These are phyloP conservation scores for Fistulina hepatica DNA, from an alignment of 1,284 basidiomycete species.

Conservation along the genomic window DNA sequence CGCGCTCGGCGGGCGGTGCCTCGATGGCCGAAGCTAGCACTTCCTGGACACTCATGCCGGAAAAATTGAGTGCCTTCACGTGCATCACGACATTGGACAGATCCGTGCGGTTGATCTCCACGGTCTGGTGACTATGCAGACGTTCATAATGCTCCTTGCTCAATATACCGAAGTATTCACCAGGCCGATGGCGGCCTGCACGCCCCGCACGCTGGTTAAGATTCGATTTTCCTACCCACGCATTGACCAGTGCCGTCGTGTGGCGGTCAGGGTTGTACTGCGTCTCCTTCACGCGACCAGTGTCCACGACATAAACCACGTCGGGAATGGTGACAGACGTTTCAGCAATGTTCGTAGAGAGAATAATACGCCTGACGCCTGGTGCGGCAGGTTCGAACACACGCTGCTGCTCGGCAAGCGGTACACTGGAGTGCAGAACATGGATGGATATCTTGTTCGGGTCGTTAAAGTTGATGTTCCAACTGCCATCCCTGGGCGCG, in stretches of 20 bases:
- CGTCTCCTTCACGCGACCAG: conserved; percentile 84
- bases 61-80: conserved; percentile 92
- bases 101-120: conserved; percentile 95
- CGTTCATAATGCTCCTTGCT: conserved; percentile 52
- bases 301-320: conserved; percentile 91
- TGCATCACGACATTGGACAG: conserved; percentile 92
- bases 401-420: conserved; percentile 81
- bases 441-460: conserved; percentile 64
- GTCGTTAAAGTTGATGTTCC: conserved; percentile 56
- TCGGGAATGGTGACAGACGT: conserved; percentile 95
- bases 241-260: conserved; percentile 78
- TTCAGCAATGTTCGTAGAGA: conserved; percentile 95
- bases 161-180: conserved; percentile 87
- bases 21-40: conserved; percentile 84
- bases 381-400: conserved; percentile 76
- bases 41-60: conserved; percentile 79
- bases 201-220: conserved; percentile 90
- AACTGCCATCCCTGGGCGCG: conserved; percentile 36
- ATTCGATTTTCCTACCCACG: conserved; percentile 92
- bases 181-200: conserved; percentile 85
- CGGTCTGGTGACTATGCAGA: conserved; percentile 77
- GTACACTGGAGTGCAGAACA: conserved; percentile 85
- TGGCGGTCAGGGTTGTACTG: conserved; percentile 87
- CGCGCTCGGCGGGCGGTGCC: conserved; percentile 74
- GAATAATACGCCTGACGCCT: conserved; percentile 79